These are phyloP conservation scores for Pterula multifida DNA, from an alignment of 1,284 basidiomycete genomes.

Conservation along the genomic window DNA sequence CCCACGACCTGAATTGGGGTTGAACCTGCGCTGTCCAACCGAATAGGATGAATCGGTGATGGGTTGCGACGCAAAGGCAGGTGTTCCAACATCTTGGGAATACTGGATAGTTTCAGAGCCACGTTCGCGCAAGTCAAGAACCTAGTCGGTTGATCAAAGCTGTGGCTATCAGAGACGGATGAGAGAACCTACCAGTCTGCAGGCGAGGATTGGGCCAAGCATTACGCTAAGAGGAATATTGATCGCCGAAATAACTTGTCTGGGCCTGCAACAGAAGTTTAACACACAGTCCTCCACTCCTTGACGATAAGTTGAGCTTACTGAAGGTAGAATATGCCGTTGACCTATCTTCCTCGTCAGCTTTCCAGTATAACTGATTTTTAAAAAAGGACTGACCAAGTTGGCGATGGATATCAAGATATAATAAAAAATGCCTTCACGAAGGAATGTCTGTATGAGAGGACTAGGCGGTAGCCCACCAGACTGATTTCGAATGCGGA, in stretches of 20 bases:
- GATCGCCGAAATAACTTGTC: constrained; percentile 70
- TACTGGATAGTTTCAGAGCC: constrained; percentile 62
- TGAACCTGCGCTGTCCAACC: constrained; percentile 18
- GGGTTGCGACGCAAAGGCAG: constrained; percentile 49
- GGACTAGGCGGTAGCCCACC: constrained; percentile 61
- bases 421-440: constrained; percentile 75
- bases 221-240: constrained; percentile 79
- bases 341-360: constrained; percentile 22
- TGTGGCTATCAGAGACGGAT: not conserved
- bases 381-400: constrained; percentile 22
- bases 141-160: constrained; percentile 24
- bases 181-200: constrained; percentile 43
- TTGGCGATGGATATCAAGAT: constrained; percentile 72
- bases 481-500: constrained; percentile 56
- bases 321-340: constrained; percentile 77
- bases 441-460: constrained; percentile 70
- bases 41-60: constrained; percentile 37
- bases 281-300: constrained; percentile 4
- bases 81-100: constrained; percentile 51
- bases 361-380: not conserved
- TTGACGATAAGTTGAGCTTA: constrained; percentile 19
- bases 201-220: constrained; percentile 68
- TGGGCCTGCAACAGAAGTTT: constrained; percentile 36
- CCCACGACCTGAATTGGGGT: constrained; percentile 23
- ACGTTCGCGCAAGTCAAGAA: constrained; percentile 65